Evolutionary conservation across 139 green algal species (phyloP).

Genomic region (Asterochloris sp.): DNA sequence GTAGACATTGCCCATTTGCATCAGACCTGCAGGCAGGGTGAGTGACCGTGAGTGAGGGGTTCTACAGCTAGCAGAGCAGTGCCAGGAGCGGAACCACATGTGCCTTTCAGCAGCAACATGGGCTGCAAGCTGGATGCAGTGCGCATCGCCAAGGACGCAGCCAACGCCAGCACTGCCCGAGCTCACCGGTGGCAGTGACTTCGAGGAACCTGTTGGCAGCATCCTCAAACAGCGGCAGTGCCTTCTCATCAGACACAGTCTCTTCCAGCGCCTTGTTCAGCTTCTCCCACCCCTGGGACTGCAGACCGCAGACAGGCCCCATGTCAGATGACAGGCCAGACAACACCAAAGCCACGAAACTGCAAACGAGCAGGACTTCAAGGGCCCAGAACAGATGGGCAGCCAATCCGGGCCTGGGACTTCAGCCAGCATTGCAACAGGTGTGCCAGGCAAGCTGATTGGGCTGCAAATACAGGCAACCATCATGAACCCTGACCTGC

Average conservation of each 20-base stretch:
- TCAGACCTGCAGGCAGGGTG: slow-evolving; percentile 24
- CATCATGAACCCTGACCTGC: no score
- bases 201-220: slow-evolving; percentile 80
- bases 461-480: no score
- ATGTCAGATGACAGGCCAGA: no score
- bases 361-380: no score
- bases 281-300: slow-evolving; percentile 24
- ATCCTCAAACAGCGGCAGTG: slow-evolving; percentile 67
- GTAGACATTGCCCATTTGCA: slow-evolving; percentile 75
- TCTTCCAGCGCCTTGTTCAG: slow-evolving; percentile 50
- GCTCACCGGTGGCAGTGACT: slow-evolving; percentile 31
- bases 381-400: no score
- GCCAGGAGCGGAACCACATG: background rate
- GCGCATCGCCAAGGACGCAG: background rate
- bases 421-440: no score
- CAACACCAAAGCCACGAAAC: no score
- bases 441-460: no score
- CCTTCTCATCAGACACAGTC: slow-evolving; percentile 48
- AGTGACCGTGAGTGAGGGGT: background rate
- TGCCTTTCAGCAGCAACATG: background rate
- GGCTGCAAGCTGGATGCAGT: background rate
- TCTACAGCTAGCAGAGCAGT: background rate
- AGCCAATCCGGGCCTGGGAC: no score
- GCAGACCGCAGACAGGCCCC: background rate
- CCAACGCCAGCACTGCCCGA: background rate